A percentile compares a stretch with the other conserved stretches of the same genome.
Conservation (phyloP, 768 basidiomycete species). For the Mycena rebaudengoi region DNA sequence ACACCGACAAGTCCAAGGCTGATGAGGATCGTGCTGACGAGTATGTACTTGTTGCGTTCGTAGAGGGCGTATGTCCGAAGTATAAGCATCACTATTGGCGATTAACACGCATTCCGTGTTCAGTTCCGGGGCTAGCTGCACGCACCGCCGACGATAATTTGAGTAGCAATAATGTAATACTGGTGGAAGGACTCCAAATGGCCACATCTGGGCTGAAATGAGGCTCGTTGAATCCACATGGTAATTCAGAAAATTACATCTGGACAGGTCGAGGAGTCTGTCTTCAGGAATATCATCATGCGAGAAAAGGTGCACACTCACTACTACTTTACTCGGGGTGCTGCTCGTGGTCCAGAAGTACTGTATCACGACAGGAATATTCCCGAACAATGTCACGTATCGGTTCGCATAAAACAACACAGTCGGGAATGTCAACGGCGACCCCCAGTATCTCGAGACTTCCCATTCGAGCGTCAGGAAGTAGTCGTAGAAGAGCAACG, state of each 20-base stretch:
- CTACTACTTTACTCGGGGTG: not conserved
- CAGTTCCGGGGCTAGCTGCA: not conserved
- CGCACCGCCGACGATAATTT: constrained; percentile 9
- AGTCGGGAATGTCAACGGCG: not conserved
- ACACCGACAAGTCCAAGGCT: not conserved
- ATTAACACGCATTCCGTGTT: not conserved
- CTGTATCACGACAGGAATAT: constrained; percentile 11
- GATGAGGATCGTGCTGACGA: not conserved
- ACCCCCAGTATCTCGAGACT: constrained; percentile 12
- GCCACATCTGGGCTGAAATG: too few relatives aligned
- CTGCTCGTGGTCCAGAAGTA: constrained; percentile 9
- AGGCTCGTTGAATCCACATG: too few relatives aligned
- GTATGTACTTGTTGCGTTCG: constrained; percentile 3
- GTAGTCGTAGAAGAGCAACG: constrained; percentile 18
- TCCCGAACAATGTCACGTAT: constrained; percentile 7
- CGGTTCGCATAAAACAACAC: constrained; percentile 13
- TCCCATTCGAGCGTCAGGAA: constrained; percentile 18
- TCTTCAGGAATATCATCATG: not conserved
- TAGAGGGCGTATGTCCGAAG: constrained; percentile 22
- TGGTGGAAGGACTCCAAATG: constrained; percentile 12
- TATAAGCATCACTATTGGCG: constrained; percentile 9
- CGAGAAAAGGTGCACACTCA: not conserved
- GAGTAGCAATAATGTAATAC: constrained; percentile 11
- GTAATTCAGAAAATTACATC: too few relatives aligned
- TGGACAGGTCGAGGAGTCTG: too few relatives aligned